Percentiles rank a stretch among this genome's conserved stretches.
phyloP scores from a whole-genome alignment of 352 stramenopile genomes.

The Pythium dissotocum region DNA sequence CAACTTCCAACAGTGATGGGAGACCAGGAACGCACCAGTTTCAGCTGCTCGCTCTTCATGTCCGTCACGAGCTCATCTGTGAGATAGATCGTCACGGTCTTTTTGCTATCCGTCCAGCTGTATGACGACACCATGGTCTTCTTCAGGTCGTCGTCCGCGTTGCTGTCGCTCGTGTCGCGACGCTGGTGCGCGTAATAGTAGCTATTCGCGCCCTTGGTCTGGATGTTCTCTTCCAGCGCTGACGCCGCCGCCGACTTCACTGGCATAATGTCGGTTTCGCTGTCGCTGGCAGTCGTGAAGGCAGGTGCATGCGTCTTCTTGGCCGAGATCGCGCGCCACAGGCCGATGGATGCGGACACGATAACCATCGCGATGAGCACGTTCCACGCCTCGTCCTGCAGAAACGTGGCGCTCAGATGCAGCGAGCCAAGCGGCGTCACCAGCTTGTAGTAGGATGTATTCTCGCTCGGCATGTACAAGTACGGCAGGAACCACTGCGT shows the following conservation, averaged over 20 bases:
- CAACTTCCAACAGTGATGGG: too few species aligned
- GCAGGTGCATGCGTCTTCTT: neutral
- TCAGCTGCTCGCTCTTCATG: slow-evolving; percentile 60
- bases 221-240: slow-evolving; percentile 59
- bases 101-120: slow-evolving; percentile 76
- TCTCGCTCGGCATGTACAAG: slow-evolving; percentile 61
- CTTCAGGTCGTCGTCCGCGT: slow-evolving; percentile 25
- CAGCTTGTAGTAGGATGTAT: slow-evolving; percentile 61
- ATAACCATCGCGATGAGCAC: slow-evolving; percentile 40
- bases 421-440: slow-evolving; percentile 72
- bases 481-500: slow-evolving; percentile 67
- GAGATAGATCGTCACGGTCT: slow-evolving; percentile 77
- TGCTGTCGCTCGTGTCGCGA: slow-evolving; percentile 30
- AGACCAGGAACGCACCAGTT: slow-evolving; percentile 43
- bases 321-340: slow-evolving; percentile 8
- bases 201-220: slow-evolving; percentile 75
- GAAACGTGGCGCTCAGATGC: slow-evolving; percentile 31
- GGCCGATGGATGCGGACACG: slow-evolving; percentile 18
- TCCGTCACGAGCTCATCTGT: slow-evolving; percentile 53
- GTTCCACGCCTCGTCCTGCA: slow-evolving; percentile 41
- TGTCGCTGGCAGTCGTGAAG: neutral
- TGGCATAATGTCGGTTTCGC: slow-evolving; percentile 3
- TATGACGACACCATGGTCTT: slow-evolving; percentile 76
- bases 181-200: slow-evolving; percentile 84
- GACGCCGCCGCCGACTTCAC: slow-evolving; percentile 27